Evolutionary conservation across 2,329 filamentous ascomycete species (phyloP).

Genomic region (Sporothrix variecibatus): DNA sequence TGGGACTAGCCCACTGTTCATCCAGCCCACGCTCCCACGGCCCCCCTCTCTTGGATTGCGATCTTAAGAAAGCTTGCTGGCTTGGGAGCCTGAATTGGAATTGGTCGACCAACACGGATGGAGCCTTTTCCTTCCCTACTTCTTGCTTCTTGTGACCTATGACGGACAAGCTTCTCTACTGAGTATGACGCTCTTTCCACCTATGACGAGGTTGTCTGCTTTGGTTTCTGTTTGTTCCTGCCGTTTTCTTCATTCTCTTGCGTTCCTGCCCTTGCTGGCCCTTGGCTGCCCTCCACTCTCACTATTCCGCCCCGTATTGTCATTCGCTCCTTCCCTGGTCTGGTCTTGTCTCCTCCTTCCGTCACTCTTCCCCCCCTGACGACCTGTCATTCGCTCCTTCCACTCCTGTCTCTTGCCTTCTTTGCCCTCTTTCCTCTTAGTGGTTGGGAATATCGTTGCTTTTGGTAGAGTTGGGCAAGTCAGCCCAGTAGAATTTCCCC

Average conservation of each 20-base stretch:
- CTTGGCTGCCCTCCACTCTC: neutral
- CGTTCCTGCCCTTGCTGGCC: too few relatives aligned
- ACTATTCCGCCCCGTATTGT: neutral
- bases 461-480: neutral
- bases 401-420: neutral
- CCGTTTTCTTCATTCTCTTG: neutral
- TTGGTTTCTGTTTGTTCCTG: neutral
- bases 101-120: neutral
- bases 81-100: neutral
- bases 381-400: constrained; percentile 3
- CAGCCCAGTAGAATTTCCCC: neutral
- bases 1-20: too few relatives aligned
- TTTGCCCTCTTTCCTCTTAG: neutral
- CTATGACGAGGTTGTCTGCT: neutral
- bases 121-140: neutral
- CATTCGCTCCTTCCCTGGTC: constrained; percentile 10
- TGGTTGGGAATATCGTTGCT: neutral
- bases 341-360: neutral
- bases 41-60: neutral
- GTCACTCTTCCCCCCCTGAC: neutral
- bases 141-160: neutral
- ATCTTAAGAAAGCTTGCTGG: neutral
- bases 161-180: too few relatives aligned
- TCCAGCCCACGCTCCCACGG: too few relatives aligned
- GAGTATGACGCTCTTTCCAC: neutral